Evolutionary conservation across 768 basidiomycete species (phyloP).

Genomic region (Boletus barrowsii): DNA sequence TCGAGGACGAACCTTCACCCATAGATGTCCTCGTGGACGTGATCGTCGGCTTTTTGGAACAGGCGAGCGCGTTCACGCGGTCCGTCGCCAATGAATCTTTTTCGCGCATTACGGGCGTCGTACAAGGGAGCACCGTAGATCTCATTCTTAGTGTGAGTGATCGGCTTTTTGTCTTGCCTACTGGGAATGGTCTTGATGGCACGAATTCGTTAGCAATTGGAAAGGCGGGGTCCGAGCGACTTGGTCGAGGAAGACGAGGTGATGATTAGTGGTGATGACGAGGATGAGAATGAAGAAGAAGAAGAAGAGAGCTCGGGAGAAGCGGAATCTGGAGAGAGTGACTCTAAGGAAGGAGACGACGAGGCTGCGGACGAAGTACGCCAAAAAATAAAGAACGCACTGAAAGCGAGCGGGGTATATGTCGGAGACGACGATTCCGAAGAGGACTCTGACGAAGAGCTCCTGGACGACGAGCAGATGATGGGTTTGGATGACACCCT

Average conservation of each 20-base stretch:
- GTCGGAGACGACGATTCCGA: constrained; percentile 53
- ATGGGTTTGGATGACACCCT: constrained; percentile 93
- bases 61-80: constrained; percentile 76
- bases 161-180: neutral
- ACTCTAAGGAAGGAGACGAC: constrained; percentile 52
- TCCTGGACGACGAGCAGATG: constrained; percentile 98
- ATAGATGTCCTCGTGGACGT: constrained; percentile 85
- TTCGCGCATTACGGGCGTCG: constrained; percentile 61
- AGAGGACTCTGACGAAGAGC: constrained; percentile 54
- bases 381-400: constrained; percentile 60
- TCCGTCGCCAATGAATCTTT: constrained; percentile 80
- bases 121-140: constrained; percentile 70
- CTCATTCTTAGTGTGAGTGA: constrained; percentile 74
- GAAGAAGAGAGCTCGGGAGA: constrained; percentile 33
- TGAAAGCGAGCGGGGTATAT: constrained; percentile 57
- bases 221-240: constrained; percentile 61
- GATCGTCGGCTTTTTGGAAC: constrained; percentile 88
- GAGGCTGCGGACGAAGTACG: constrained; percentile 51
- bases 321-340: constrained; percentile 33
- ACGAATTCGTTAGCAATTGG: constrained; percentile 68
- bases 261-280: constrained; percentile 36
- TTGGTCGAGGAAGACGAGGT: constrained; percentile 43
- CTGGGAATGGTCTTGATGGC: neutral
- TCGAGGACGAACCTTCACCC: constrained; percentile 46
- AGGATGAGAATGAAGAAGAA: constrained; percentile 38